A percentile compares a stretch with the other conserved stretches of the same genome.
Conservation (phyloP, 75 land plant species). For the Chamaecyparis obtusa region DNA sequence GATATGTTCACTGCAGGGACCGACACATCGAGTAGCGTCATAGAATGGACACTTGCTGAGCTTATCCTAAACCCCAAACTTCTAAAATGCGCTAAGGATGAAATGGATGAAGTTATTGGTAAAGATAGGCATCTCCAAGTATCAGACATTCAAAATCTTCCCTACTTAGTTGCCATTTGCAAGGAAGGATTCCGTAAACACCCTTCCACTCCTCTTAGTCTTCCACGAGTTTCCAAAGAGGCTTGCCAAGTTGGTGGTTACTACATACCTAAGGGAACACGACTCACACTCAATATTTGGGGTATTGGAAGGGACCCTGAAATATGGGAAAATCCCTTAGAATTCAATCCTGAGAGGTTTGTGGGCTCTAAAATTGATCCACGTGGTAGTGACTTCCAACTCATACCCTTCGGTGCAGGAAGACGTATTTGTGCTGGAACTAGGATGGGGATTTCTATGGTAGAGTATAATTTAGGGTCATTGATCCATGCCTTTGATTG, state of each 20-base stretch:
- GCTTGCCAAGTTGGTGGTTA: constrained; percentile 33
- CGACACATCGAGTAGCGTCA: constrained; percentile 34
- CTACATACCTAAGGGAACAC: constrained; percentile 29
- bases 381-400: constrained; percentile 20
- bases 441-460: background rate
- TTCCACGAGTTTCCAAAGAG: constrained; percentile 25
- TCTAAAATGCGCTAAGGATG: constrained; percentile 17
- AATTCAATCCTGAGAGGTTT: constrained; percentile 25
- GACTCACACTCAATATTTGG: constrained; percentile 24
- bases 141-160: constrained; percentile 34
- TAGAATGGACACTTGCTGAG: constrained; percentile 51
- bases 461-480: constrained; percentile 9
- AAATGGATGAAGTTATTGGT: constrained; percentile 51
- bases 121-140: constrained; percentile 29
- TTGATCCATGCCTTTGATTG: constrained; percentile 19
- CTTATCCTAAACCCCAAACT: constrained; percentile 37
- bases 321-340: constrained; percentile 13
- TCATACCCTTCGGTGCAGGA: constrained; percentile 25
- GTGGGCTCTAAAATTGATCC: background rate
- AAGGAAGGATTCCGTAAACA: constrained; percentile 49
- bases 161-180: constrained; percentile 35
- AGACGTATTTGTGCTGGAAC: constrained; percentile 26
- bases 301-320: constrained; percentile 25
- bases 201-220: constrained; percentile 36
- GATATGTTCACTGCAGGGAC: constrained; percentile 41